Evolutionary conservation across 768 basidiomycete genomes (phyloP), one percentile per base, ranked within the genome.

Genomic region (Vishniacozyma victoriae): DNA sequence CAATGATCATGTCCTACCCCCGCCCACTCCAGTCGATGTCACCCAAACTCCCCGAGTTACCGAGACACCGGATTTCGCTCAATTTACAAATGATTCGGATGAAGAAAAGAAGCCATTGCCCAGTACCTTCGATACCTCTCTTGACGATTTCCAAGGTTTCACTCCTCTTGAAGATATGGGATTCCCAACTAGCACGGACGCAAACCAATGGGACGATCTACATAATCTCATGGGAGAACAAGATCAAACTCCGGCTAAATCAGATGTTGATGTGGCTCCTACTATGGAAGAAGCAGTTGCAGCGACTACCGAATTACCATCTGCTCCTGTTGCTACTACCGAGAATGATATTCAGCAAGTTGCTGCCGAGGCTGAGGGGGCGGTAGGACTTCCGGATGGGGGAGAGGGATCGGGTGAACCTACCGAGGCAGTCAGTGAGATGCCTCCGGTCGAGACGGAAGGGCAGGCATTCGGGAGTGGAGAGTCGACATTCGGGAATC

Each of bases 131-230:
- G 39, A 35, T 19, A 12, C 16, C 5, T 46, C 51, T 3, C 33
- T 50, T 20, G 52, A 46, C 31, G 57, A 61, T 3, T 53, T 66
- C 24, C 46, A 51, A 16, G 58, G 46, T 4, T 51, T 55, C 38
- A 38, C 48, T 48, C 52, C 52, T 1, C 26, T 53, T 2, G 41
- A 47, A 22, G 46, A 43, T 26, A 33, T 54, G 14, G 47, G 29
- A 33, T 33, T 33, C 29, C 9, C 9, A 9, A 9, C 29, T 33
- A n/a, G 29, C 29, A 33, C 29, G 9, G n/a, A 33, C 9, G 29
- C 29, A 9, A n/a, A 33, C 9, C 29, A 33, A 33, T 9, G 9
- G 9, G 29, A 33, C 29, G 9, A 33, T 9, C 29, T 9, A 9
- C 29, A n/a, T n/a, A 33, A n/a, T 33, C 9, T 9, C 29, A n/a